Evolutionary conservation across 2,329 filamentous ascomycete species (phyloP).

Genomic region (Hymenotorrendiella dingleyae): DNA sequence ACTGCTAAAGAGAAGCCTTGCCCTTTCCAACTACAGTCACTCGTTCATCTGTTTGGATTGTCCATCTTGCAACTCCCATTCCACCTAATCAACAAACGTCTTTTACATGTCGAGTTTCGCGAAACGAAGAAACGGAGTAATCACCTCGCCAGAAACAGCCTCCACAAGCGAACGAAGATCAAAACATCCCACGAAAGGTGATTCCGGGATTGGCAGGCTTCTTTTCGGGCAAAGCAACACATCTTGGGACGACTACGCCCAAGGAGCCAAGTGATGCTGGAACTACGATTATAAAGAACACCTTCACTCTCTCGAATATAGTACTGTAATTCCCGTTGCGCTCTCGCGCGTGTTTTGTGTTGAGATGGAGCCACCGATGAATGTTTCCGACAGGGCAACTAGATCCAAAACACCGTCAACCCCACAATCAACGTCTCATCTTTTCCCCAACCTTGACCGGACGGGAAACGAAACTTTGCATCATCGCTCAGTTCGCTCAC

Average conservation of each 20-base stretch:
- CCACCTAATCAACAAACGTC: not conserved
- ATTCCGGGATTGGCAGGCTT: not conserved
- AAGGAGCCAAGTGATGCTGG: conserved; percentile 25
- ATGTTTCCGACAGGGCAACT: conserved; percentile 3
- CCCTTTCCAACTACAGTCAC: conserved; percentile 26
- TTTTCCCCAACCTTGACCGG: conserved; percentile 1
- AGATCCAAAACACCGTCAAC: conserved; percentile 7
- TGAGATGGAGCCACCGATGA: no score
- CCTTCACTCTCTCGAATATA: no score
- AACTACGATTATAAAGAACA: conserved; percentile 23
- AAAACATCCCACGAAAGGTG: no score
- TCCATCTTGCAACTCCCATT: not conserved
- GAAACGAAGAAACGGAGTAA: no score
- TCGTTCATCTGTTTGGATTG: conserved; percentile 21
- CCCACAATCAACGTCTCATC: conserved; percentile 19
- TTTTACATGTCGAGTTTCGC: no score
- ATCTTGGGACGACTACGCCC: conserved; percentile 14
- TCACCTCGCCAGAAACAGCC: no score
- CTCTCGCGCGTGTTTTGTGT: no score
- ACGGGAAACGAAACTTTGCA: conserved; percentile 11
- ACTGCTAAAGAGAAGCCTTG: not conserved
- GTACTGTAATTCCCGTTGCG: no score
- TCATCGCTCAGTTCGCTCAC: conserved; percentile 9
- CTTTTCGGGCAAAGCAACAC: not conserved
- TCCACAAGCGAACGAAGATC: no score